A percentile compares a stretch with the other conserved stretches of the same genome.
Evolutionary conservation across 1,284 basidiomycete species (phyloP).

Genomic region (Fistulinella cinereoalba): DNA sequence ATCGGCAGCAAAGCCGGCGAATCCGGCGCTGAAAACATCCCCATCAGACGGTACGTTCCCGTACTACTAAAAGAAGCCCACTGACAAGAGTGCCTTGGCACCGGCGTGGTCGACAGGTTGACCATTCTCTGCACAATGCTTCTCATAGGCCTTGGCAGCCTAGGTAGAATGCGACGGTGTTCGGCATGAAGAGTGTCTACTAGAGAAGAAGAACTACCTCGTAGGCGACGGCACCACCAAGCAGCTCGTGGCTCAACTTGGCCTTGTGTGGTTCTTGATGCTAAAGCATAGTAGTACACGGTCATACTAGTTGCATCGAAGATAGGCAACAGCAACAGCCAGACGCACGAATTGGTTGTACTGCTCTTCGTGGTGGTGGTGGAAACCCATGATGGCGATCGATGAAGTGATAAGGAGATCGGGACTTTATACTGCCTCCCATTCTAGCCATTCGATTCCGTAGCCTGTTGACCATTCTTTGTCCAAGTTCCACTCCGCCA

Average conservation of each 20-base stretch:
- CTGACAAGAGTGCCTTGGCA: constrained; percentile 18
- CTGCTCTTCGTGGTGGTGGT: neutral
- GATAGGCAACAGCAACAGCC: neutral
- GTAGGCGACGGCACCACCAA: constrained; percentile 15
- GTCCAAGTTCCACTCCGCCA: too few relatives aligned
- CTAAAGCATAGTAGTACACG: neutral
- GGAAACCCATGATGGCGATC: constrained; percentile 13
- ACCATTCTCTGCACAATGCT: constrained; percentile 10
- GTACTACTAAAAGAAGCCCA: neutral
- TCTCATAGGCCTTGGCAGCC: constrained; percentile 15
- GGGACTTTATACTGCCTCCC: too few relatives aligned
- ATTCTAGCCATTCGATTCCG: too few relatives aligned
- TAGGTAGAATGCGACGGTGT: neutral
- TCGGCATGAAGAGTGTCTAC: neutral
- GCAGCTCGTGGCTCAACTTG: constrained; percentile 10
- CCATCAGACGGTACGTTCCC: neutral
- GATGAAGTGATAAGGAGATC: constrained; percentile 1
- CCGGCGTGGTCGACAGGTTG: constrained; percentile 15
- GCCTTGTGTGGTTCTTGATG: neutral
- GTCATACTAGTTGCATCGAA: neutral
- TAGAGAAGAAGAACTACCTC: constrained; percentile 10
- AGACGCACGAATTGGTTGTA: constrained; percentile 9
- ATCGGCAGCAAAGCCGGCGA: constrained; percentile 9
- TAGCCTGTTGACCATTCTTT: too few relatives aligned
- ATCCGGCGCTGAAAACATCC: constrained; percentile 11